phyloP scores from a whole-genome alignment of 345 rosid species.

The Chamaenerion angustifolium region DNA sequence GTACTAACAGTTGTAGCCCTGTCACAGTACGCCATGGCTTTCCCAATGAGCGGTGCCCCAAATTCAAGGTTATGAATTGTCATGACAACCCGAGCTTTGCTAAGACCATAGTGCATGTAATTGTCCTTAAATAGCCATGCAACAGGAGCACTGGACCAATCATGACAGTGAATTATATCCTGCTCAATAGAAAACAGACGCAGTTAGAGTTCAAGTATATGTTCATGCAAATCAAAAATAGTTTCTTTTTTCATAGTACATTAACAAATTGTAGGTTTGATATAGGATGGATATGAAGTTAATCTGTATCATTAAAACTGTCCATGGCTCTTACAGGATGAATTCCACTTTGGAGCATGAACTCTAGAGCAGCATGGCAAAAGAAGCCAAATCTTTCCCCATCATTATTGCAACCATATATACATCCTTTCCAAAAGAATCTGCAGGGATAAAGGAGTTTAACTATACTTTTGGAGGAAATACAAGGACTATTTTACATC shows the following conservation, averaged over 20 bases:
- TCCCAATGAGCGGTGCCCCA: slow-evolving; percentile 52
- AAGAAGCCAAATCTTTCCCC: slow-evolving; percentile 80
- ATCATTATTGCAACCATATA: slow-evolving; percentile 73
- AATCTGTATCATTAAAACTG: neutral
- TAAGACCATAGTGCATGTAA: slow-evolving; percentile 63
- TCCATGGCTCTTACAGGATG: slow-evolving; percentile 51
- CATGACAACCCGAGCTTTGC: slow-evolving; percentile 70
- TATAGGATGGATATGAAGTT: too few relatives aligned
- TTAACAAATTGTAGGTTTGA: too few relatives aligned
- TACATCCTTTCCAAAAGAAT: slow-evolving; percentile 48
- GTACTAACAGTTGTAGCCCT: slow-evolving; percentile 75
- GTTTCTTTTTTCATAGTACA: too few relatives aligned
- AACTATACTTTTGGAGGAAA: too few relatives aligned
- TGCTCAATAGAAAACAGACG: slow-evolving; percentile 14
- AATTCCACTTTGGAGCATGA: slow-evolving; percentile 69
- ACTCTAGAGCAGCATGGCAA: slow-evolving; percentile 94
- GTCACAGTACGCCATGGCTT: slow-evolving; percentile 74
- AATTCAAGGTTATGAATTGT: slow-evolving; percentile 92
- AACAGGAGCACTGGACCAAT: slow-evolving; percentile 94
- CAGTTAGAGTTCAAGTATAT: slow-evolving; percentile 1
- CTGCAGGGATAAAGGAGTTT: slow-evolving; percentile 20
- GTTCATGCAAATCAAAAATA: too few relatives aligned
- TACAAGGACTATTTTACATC: too few relatives aligned
- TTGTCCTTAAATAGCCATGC: slow-evolving; percentile 78
- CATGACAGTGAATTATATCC: slow-evolving; percentile 97